Base-by-base conservation (phyloP, 1,139 yeast species). In the Pichia sp. region DNA sequence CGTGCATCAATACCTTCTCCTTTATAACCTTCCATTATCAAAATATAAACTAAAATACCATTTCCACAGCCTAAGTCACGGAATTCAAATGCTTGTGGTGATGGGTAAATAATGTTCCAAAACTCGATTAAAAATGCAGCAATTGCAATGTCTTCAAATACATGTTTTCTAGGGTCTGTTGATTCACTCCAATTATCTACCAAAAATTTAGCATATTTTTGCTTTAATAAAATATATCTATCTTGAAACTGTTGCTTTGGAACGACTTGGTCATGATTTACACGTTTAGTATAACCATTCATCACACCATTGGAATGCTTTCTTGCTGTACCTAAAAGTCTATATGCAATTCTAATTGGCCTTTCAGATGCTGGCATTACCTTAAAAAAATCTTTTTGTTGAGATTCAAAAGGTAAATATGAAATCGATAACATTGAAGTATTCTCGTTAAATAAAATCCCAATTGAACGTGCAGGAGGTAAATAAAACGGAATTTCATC, bases 61-160 rank as follows among this genome's bases (percentile, higher is more conserved):
- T 92, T 92, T 8, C 98, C 98, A 67, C 98, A 92, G 0, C 98
- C 98, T 46, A 90, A 64, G 62, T 92, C 98, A 50, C 94, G 74
- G 59, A 90, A 90, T 53, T 82, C 80, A 60, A 87, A 79, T 16
- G 67, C 67, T 3, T 66, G 59, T 30, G 69, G 68, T 32, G 66
- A 60, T n/a, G 61, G 62, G 53, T 82, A 85, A 47, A 77, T 76
- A 39, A 73, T 68, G 7, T 67, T 67, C 97, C 97, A 90, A 34
- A 87, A 71, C 61, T 87, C 96, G n/a, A 90, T 84, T 48, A 92
- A 69, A 56, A 90, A 92, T 0, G 97, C 96, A 0, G 97, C 97
- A 54, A 92, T 90, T 2, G 96, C 95, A 46, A 92, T 74, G 61
- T 92, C 98, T 67, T 92, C 98, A 66, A 90, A 92, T 0, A 90